Evolutionary conservation across 345 rosid species (phyloP), one percentile per base, ranked within the genome.

Genomic region (Theobroma cacao): DNA sequence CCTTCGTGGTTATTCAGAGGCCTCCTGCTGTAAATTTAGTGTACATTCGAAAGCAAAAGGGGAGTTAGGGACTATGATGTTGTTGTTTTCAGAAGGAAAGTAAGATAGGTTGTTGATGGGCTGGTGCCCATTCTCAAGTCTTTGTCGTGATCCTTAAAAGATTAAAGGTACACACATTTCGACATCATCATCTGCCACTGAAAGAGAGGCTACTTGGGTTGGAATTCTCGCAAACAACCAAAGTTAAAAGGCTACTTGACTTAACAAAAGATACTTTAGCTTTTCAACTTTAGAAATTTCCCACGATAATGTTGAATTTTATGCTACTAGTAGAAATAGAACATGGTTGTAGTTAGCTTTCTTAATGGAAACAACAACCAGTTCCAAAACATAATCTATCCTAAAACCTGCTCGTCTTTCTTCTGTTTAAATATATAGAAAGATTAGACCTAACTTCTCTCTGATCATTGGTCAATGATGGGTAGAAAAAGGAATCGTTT

Each of bases 91-190:
- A 11, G 1, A 11, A 45, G 50, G 31, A 40, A 55, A 20, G 36
- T 47, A 17, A 60, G 45, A 48, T 1, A 38, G 28, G 66, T 9
- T n/a, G 12, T n/a, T n/a, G 36, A 43, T 48, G 62, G 72, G 60
- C 41, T 38, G 33, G 36, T 67, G 40, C 20, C 75, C 77, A 10
- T 72, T 52, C 74, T 82, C 45, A 71, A 75, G 75, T 64, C 77
- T 22, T 61, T 74, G 26, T 82, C 79, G 30, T 34, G 43, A 71
- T 53, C 70, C 63, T 43, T 2, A 28, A 43, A 31, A 55, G 58
- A 45, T 65, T 55, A 52, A 72, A 55, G 60, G 24, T 40, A 69
- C 79, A 78, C 56, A 38, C 77, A 69, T 75, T 82, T 61, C 69
- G 62, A 33, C 41, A 62, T 55, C 74, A 50, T 22, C 12, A 67